A percentile compares a stretch with the other conserved stretches of the same genome.
These are phyloP conservation scores for Puya raimondii DNA, from an alignment of 176 grass and related monocot species.

Conservation along the genomic window DNA sequence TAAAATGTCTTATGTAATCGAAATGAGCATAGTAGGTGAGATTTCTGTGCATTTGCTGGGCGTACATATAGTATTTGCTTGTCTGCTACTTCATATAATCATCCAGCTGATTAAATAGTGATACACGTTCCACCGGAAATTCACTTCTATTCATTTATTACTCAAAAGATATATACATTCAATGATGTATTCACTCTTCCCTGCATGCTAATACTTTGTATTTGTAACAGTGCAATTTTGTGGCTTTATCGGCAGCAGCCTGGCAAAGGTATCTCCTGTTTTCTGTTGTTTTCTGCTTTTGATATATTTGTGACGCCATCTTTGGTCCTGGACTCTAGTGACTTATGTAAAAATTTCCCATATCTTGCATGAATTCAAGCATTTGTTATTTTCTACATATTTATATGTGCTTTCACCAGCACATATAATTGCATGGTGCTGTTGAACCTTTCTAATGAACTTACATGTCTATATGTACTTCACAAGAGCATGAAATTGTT, in stretches of 20 bases:
- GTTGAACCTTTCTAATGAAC: not conserved
- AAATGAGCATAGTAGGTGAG: no score
- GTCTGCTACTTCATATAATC: no score
- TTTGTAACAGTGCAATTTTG: conserved; percentile 70
- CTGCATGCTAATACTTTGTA: not conserved
- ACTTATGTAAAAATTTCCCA: not conserved
- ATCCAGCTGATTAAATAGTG: no score
- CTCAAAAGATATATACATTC: no score
- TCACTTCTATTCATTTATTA: no score
- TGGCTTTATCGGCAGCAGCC: conserved; percentile 73
- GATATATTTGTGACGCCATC: not conserved
- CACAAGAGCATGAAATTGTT: no score
- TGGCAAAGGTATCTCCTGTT: conserved; percentile 57
- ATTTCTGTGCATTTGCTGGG: no score
- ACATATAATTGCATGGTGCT: not conserved
- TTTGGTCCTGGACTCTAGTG: not conserved
- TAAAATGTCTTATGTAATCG: no score
- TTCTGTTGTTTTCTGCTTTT: not conserved
- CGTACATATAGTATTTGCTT: no score
- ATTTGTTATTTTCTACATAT: not conserved
- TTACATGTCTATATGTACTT: no score
- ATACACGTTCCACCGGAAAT: no score
- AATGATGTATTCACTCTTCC: no score
- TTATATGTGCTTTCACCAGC: not conserved
- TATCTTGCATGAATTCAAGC: not conserved